These are phyloP conservation scores for Trichosporon sp. DNA, from an alignment of 1,284 basidiomycete genomes.

Conservation along the genomic window DNA sequence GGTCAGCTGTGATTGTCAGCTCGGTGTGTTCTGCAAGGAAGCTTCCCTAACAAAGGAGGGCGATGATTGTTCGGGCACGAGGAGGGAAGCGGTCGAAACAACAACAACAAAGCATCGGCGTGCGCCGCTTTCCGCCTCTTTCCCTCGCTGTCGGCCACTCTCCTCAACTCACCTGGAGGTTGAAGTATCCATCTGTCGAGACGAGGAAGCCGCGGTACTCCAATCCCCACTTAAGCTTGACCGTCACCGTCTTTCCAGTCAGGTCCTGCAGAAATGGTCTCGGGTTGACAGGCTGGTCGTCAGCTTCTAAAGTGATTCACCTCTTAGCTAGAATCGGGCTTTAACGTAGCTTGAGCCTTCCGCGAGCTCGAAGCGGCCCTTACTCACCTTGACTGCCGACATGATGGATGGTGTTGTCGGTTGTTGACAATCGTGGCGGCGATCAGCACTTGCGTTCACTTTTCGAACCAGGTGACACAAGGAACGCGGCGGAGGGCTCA, in stretches of 20 bases:
- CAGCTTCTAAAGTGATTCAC: not conserved
- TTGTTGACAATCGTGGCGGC: constrained; percentile 1
- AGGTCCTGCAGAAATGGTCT: constrained; percentile 98
- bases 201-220: constrained; percentile 99
- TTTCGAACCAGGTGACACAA: not conserved
- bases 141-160: not conserved
- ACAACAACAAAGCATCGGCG: not conserved
- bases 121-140: not conserved
- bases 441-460: not conserved
- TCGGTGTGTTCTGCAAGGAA: not conserved
- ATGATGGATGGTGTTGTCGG: constrained; percentile 19
- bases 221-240: constrained; percentile 96
- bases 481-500: not conserved
- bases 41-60: not conserved
- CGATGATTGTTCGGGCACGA: not conserved
- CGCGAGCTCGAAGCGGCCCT: not conserved
- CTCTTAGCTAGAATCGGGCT: not conserved
- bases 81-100: not conserved
- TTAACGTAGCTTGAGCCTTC: not conserved
- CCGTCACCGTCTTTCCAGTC: constrained; percentile 92
- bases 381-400: constrained; percentile 32
- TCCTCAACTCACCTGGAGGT: constrained; percentile 71
- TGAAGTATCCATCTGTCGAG: constrained; percentile 99
- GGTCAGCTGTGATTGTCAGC: constrained; percentile 61
- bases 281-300: constrained; percentile 75